phyloP scores from a whole-genome alignment of 139 green algal species.

The Zygnema circumcarinatum region DNA sequence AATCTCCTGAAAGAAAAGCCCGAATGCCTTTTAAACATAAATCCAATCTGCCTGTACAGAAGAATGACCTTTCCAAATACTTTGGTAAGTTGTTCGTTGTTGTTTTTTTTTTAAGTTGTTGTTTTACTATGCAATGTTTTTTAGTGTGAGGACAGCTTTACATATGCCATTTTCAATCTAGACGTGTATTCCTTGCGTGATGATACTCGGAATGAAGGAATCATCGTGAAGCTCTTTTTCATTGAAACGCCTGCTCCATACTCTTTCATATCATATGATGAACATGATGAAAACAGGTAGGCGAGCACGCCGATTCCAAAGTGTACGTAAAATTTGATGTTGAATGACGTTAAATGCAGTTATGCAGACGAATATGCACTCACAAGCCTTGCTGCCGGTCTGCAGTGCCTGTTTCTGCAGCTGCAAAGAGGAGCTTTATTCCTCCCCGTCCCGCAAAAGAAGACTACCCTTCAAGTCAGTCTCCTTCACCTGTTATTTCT shows the following conservation, averaged over 20 bases:
- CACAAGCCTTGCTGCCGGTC: background rate
- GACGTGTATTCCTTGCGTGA: background rate
- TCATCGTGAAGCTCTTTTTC: background rate
- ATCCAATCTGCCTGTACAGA: slow-evolving; percentile 34
- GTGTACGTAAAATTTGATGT: slow-evolving; percentile 15
- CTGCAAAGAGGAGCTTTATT: slow-evolving; percentile 8
- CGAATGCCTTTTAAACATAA: background rate
- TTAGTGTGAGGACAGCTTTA: background rate
- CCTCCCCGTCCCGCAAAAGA: background rate
- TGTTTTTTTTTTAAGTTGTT: background rate
- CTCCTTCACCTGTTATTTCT: background rate
- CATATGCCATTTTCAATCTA: background rate
- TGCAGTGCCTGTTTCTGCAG: slow-evolving; percentile 14
- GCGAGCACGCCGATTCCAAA: background rate
- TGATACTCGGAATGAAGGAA: background rate
- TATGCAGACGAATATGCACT: background rate
- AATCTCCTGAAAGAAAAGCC: background rate
- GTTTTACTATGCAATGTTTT: background rate
- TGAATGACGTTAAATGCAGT: background rate
- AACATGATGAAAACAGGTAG: too few species aligned
- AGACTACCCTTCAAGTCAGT: too few species aligned
- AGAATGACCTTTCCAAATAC: slow-evolving; percentile 52
- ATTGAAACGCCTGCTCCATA: background rate
- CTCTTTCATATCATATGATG: too few species aligned
- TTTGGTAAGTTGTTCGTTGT: slow-evolving; percentile 34